A percentile compares a stretch with the other conserved stretches of the same genome.
Evolutionary conservation across 306 rosid species (phyloP).

Genomic region (Macrotyloma uniflorum): DNA sequence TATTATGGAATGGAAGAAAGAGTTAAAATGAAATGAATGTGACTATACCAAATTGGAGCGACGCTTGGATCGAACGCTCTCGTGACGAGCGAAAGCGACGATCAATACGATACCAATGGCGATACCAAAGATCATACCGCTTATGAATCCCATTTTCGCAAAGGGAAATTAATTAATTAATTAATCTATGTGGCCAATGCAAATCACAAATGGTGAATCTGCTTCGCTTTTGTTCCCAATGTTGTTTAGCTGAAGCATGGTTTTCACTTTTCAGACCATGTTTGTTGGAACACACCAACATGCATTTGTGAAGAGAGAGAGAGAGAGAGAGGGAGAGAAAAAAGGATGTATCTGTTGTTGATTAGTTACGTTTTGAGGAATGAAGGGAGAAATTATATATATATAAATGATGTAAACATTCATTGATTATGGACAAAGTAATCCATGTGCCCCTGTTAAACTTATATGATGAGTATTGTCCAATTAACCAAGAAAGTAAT

Average conservation of each 20-base stretch:
- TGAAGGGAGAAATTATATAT: not conserved
- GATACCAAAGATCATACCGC: constrained; percentile 68
- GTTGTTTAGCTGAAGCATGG: constrained; percentile 37
- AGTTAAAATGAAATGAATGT: constrained; percentile 10
- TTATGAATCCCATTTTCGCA: constrained; percentile 62
- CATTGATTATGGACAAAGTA: constrained; percentile 31
- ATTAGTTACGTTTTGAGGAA: constrained; percentile 26
- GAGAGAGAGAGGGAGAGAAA: not conserved
- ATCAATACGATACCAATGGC: constrained; percentile 65
- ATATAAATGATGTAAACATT: too few species aligned
- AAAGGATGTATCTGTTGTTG: constrained; percentile 17
- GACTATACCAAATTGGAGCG: constrained; percentile 71
- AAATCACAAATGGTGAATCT: constrained; percentile 16
- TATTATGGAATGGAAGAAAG: not conserved
- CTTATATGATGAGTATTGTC: not conserved
- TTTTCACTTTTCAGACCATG: constrained; percentile 32
- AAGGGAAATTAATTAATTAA: not conserved
- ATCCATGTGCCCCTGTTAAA: not conserved
- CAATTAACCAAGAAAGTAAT: constrained; percentile 13
- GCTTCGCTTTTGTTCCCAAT: not conserved
- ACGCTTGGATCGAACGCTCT: constrained; percentile 60
- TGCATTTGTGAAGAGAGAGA: constrained; percentile 26
- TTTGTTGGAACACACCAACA: constrained; percentile 30
- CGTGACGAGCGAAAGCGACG: constrained; percentile 65
- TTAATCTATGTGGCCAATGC: not conserved